Evolutionary conservation across 768 basidiomycete genomes (phyloP), one percentile per base, ranked within the genome.

Genomic region (Boletus barrowsii): DNA sequence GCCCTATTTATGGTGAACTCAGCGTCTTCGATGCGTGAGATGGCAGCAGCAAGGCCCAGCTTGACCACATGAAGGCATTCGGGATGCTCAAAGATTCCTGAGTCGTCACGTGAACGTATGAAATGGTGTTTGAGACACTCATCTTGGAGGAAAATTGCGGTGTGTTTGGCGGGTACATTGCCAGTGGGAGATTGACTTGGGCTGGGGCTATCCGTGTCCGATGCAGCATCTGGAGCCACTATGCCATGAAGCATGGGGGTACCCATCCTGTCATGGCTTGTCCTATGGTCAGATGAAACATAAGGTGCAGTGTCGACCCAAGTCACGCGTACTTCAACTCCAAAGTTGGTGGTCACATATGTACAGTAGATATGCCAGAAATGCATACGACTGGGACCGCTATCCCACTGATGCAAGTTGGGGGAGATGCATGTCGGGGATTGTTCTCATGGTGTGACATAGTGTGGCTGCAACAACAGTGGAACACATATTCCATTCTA

Each of bases 21-120:
- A 0, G 18, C 41, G 9, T 75, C 76, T 60, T 90, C 87, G 5
- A 93, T 72, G 46, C 87, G 81, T 8, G 93, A 81, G 18, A 91
- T 76, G 0, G 87, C 90, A 8, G 88, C 87, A 3, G 93, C 80
- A 9, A 97, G 76, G 2, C 95, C 96, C 5, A 90, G 64, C 59
- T 86, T 83, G 47, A 98, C 83, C 0, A 94, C 94, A 46, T 87
- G 82, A 29, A 98, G 74, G 22, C 96, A 83, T 67, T 97, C 90
- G 0, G 95, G 95, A 10, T 91, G 80, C 67, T 98, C 96, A 17
- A 95, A 83, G 49, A 97, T 86, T 42, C 77, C 75, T 2, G 89
- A 90, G 0, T 76, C 75, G 62, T 92, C 87, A 46, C 81, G 78
- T 15, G 85, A 83, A 15, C 94, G 86, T 50, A 94, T 91, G 63